Evolutionary conservation across 345 rosid genomes (phyloP), one percentile per base, ranked within the genome.

Genomic region (Murraya paniculata): DNA sequence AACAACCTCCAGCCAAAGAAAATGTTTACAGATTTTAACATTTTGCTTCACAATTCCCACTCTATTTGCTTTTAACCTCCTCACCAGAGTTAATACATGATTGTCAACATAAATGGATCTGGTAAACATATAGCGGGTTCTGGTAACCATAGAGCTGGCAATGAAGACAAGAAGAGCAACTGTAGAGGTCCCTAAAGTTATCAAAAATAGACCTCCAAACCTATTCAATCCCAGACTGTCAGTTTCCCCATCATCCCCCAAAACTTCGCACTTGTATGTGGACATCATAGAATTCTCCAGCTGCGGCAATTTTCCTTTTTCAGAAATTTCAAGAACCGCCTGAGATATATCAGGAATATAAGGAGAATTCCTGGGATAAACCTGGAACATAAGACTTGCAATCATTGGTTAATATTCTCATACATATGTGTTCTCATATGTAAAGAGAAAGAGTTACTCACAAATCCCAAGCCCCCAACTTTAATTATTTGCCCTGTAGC

Each of bases 381-480:
- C 81, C 83, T 82, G 68, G 7, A 14, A n/a, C 36, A 55, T 36
- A 5, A 30, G 36, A 66, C 50, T 45, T 45, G 50, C 5, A 11
- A 45, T 45, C 50, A 45, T 3, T 13, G 1, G 14, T 11, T 45
- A 13, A 45, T 45, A 13, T 45, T 45, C 16, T 45, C 50, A 4
- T 45, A 13, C 50, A 41, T 45, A 45, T 13, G 16, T 45, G 18
- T 45, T 45, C 13, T 45, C 3, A 11, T 14, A 3, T 11, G 18
- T 13, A 45, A 13, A 45, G 50, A 45, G 50, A 13, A 45, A 0
- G 6, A 66, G 24, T 66, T 58, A 71, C 84, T 48, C 25, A 84
- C 87, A 72, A 76, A 81, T 73, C 85, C 87, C 36, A 77, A 81
- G 6, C 84, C 82, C 24, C 82, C 81, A 41, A 78, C 80, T 28